Evolutionary conservation across 306 rosid species (phyloP), one percentile per base, ranked within the genome.

Genomic region (Cucumis melo): DNA sequence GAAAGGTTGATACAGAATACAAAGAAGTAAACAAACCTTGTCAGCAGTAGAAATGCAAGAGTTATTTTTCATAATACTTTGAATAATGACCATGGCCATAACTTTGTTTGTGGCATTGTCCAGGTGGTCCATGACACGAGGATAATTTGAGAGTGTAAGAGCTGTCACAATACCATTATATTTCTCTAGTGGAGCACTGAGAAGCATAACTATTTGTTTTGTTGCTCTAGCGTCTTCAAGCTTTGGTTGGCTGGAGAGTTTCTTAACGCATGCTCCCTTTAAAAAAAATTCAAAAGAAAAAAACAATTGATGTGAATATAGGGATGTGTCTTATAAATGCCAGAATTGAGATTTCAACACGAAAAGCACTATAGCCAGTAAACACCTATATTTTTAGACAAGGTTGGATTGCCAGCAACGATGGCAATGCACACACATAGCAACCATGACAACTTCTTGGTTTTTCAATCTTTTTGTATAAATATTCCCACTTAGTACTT

Each of bases 1-100:
- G 29, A 57, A 76, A 75, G 19, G 23, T 58, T 57, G 74, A 77
- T 51, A 19, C 24, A 29, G 27, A 78, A 34, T 54, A 76, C 74
- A 51, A 51, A 42, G 75, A 76, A 76, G 70, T 41, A 21, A 17
- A 73, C 78, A 39, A 65, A 86, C 88, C 88, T 86, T 86, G 63
- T 86, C 86, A 71, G 86, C 83, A 66, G 85, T 83, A 36, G 89
- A 83, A 65, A 86, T 86, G 78, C 83, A 78, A 63, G 84, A 77
- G 73, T 76, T 77, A 60, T 83, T 86, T 66, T 86, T 86, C 86
- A 86, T 83, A 27, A 86, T 83, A 82, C 84, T 86, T 72, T 86
- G 83, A 76, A 86, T 83, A 46, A 86, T 83, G 50, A 83, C 86
- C 84, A 83, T 73, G 39, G 89, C 89, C 89, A 86, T 86, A 77